A percentile compares a stretch with the other conserved stretches of the same genome.
Evolutionary conservation across 2,329 filamentous ascomycete genomes (phyloP).

Genomic region (Microcyclospora tardicrescens): DNA sequence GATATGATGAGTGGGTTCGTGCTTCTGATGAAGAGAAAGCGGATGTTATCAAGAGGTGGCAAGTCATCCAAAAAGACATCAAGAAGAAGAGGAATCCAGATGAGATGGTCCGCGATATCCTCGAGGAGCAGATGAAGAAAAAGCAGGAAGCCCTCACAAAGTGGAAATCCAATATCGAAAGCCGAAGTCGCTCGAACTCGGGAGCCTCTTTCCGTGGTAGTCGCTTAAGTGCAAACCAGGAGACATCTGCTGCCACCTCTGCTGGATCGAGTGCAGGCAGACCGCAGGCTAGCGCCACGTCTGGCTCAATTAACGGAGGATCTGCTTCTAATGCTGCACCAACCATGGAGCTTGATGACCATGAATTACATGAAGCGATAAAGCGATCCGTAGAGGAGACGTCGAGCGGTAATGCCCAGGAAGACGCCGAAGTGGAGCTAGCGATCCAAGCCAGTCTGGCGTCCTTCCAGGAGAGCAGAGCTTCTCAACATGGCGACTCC

Average conservation of each 20-base stretch:
- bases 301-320: background rate
- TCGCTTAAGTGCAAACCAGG: background rate
- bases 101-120: conserved; percentile 35
- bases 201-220: background rate
- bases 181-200: background rate
- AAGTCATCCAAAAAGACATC: conserved; percentile 46
- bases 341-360: conserved; percentile 14
- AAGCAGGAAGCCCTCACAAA: conserved; percentile 10
- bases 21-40: conserved; percentile 46
- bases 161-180: conserved; percentile 4
- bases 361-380: conserved; percentile 58
- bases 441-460: conserved; percentile 60
- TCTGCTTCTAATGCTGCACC: conserved; percentile 1
- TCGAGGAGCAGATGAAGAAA: conserved; percentile 24
- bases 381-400: conserved; percentile 55
- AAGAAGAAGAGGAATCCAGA: conserved; percentile 45
- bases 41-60: conserved; percentile 54
- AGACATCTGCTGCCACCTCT: background rate
- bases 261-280: too few relatives aligned
- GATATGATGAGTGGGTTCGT: conserved; percentile 49
- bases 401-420: conserved; percentile 52
- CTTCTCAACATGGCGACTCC: conserved; percentile 28
- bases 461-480: conserved; percentile 37
- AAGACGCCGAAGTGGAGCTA: conserved; percentile 59
- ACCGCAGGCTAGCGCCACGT: background rate